phyloP scores from a whole-genome alignment of 257 asterid species.

The Ilex asprella region DNA sequence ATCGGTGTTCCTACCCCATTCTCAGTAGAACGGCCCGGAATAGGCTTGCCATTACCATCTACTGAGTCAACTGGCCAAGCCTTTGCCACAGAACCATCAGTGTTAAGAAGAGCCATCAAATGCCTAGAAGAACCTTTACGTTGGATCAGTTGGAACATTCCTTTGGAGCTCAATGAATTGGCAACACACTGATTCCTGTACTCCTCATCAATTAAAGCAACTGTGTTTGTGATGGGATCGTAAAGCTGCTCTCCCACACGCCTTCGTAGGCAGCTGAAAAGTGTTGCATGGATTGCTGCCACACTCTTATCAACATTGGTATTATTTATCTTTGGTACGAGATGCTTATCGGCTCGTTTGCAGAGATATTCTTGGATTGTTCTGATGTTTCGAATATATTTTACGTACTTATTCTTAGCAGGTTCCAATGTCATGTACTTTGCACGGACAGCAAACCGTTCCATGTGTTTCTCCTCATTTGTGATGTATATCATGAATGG shows the following conservation, averaged over 20 bases:
- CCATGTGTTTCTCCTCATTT: constrained; percentile 92
- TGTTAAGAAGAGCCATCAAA: constrained; percentile 88
- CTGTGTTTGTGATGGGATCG: constrained; percentile 74
- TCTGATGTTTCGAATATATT: constrained; percentile 84
- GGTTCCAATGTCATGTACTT: constrained; percentile 99
- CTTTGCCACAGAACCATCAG: constrained; percentile 96
- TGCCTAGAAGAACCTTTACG: constrained; percentile 88
- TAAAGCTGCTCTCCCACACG: constrained; percentile 77
- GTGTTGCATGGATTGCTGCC: constrained; percentile 96
- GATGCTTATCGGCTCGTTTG: constrained; percentile 88
- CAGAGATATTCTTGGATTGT: constrained; percentile 98
- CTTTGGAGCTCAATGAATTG: constrained; percentile 84
- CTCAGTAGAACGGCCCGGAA: constrained; percentile 24
- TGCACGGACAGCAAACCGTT: constrained; percentile 97
- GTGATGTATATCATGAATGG: constrained; percentile 96
- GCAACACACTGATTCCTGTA: constrained; percentile 88
- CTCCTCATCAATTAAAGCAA: constrained; percentile 73
- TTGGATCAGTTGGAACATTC: constrained; percentile 96
- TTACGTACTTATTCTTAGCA: constrained; percentile 90
- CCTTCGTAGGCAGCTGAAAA: constrained; percentile 88
- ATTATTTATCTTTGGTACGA: constrained; percentile 95
- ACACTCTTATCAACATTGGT: constrained; percentile 95
- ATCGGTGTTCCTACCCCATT: constrained; percentile 57
- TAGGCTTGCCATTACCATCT: constrained; percentile 44
- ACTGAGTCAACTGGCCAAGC: constrained; percentile 89